These are phyloP conservation scores for Hypholoma sublateritium DNA, from an alignment of 768 basidiomycete species.

Conservation along the genomic window DNA sequence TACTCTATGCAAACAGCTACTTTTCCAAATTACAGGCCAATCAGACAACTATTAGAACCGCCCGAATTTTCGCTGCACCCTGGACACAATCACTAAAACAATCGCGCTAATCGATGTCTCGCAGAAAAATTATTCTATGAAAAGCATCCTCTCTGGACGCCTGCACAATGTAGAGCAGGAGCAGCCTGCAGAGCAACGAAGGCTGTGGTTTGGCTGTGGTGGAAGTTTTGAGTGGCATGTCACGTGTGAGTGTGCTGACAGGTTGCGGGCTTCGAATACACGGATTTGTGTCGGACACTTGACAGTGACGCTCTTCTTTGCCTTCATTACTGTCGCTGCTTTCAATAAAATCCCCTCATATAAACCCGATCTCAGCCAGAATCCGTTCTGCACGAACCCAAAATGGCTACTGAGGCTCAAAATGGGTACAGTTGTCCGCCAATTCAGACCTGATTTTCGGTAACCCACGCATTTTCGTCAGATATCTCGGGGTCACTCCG, in stretches of 20 bases:
- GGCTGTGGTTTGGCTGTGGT: too few relatives aligned
- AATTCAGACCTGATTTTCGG: not conserved
- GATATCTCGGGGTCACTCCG: conserved; percentile 80
- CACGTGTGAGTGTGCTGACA: conserved; percentile 2
- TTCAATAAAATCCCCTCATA: not conserved
- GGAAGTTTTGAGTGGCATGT: conserved; percentile 7
- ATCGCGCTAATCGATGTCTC: too few relatives aligned
- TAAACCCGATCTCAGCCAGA: not conserved
- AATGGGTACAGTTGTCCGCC: conserved; percentile 17
- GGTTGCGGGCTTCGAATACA: not conserved
- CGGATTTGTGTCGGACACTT: conserved; percentile 5
- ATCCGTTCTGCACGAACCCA: not conserved
- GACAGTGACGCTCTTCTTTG: conserved; percentile 1
- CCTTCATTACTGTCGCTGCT: not conserved
- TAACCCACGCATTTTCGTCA: conserved; percentile 28
- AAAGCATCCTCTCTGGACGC: too few relatives aligned
- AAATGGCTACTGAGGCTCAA: conserved; percentile 20
- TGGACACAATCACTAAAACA: too few relatives aligned
- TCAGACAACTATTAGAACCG: too few relatives aligned
- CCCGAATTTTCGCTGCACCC: too few relatives aligned
- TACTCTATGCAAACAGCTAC: too few relatives aligned
- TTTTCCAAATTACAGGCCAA: too few relatives aligned
- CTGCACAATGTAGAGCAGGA: too few relatives aligned
- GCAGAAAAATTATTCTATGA: too few relatives aligned
- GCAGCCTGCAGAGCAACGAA: too few relatives aligned